These are phyloP conservation scores for Phaeosphaeriaceae sp. DNA, from an alignment of 2,329 filamentous ascomycete genomes.

Conservation along the genomic window DNA sequence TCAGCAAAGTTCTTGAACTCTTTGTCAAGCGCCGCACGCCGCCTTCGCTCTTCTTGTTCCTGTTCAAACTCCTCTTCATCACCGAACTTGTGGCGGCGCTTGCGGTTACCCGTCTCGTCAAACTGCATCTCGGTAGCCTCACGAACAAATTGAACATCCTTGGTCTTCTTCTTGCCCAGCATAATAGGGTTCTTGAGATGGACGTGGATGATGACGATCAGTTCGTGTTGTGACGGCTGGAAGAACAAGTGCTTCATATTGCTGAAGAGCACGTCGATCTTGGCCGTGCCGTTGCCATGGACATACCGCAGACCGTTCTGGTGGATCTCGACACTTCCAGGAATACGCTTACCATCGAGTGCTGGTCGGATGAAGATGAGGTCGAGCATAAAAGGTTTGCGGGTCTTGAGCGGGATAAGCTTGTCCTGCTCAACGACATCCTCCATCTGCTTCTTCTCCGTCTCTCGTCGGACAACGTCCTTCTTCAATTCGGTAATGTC, in stretches of 20 bases:
- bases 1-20: constrained; percentile 96
- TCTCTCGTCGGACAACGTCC: constrained; percentile 87
- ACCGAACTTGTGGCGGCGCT: constrained; percentile 95
- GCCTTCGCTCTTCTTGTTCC: constrained; percentile 93
- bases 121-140: constrained; percentile 99
- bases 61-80: constrained; percentile 99
- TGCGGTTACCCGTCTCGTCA: constrained; percentile 96
- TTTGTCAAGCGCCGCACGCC: constrained; percentile 89
- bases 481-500: constrained; percentile 98
- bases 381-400: constrained; percentile 86
- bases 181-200: constrained; percentile 98
- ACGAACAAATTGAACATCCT: constrained; percentile 97
- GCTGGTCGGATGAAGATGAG: constrained; percentile 96
- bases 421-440: constrained; percentile 99
- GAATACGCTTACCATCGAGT: constrained; percentile 95
- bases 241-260: constrained; percentile 99
- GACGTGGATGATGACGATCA: constrained; percentile 98
- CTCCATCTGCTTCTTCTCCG: constrained; percentile 99
- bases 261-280: constrained; percentile 94
- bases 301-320: constrained; percentile 96
- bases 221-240: constrained; percentile 93
- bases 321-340: constrained; percentile 95
- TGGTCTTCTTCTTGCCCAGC: constrained; percentile 98
- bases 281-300: constrained; percentile 79
- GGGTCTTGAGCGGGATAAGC: constrained; percentile 90